Percentiles rank a stretch among this genome's conserved stretches.
phyloP scores from a whole-genome alignment of 139 green algal species.

The Chlamydomonas eustigma region DNA sequence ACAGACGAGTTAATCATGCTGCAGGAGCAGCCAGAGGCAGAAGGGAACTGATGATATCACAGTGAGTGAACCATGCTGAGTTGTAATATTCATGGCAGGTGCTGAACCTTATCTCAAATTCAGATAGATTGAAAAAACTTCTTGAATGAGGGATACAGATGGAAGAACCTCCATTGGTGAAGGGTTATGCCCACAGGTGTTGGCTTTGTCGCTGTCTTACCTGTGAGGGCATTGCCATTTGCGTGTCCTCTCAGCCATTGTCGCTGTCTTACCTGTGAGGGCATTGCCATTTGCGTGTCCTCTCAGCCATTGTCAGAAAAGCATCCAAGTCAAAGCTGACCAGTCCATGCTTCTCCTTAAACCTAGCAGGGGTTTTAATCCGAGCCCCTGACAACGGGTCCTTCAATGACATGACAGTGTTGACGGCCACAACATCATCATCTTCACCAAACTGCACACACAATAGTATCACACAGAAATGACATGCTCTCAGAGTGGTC shows the following conservation, averaged over 20 bases:
- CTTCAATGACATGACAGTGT: slow-evolving; percentile 51
- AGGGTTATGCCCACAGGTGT: neutral
- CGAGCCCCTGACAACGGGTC: slow-evolving; percentile 48
- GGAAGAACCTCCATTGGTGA: neutral
- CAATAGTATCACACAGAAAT: too few relatives aligned
- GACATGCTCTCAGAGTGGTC: too few relatives aligned
- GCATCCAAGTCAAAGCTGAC: slow-evolving; percentile 76
- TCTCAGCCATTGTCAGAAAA: slow-evolving; percentile 66
- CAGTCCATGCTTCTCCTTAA: slow-evolving; percentile 35
- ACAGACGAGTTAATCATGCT: slow-evolving; percentile 26
- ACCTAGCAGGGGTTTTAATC: slow-evolving; percentile 52
- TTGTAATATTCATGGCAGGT: neutral
- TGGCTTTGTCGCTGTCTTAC: neutral
- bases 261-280: slow-evolving; percentile 51
- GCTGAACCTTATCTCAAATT: neutral
- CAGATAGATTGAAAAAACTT: neutral
- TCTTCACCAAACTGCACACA: slow-evolving; percentile 17
- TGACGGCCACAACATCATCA: slow-evolving; percentile 36
- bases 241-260: too few relatives aligned
- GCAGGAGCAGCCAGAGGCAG: slow-evolving; percentile 1
- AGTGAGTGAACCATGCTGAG: neutral
- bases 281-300: slow-evolving; percentile 85
- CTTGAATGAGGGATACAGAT: neutral
- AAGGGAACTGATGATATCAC: neutral
- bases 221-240: neutral